Evolutionary conservation across 2,329 filamentous ascomycete species (phyloP).

Genomic region (Penicillium sclerotigenum): DNA sequence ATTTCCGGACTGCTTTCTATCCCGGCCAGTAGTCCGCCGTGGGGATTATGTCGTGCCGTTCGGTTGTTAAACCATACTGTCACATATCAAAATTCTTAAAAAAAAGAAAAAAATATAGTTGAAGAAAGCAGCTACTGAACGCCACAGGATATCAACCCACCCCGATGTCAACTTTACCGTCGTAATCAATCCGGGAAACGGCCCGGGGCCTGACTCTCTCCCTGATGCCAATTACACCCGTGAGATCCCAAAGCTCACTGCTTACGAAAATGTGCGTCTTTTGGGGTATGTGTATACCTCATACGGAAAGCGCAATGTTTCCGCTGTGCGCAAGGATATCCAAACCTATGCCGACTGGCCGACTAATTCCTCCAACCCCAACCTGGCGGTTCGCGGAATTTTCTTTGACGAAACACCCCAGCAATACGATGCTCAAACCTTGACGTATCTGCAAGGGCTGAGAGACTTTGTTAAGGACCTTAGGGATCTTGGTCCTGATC

Average conservation of each 20-base stretch:
- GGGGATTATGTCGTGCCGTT: conserved; percentile 12
- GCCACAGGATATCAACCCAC: conserved; percentile 37
- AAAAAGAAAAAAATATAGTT: conserved; percentile 10
- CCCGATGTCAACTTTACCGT: conserved; percentile 49
- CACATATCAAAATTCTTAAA: background rate
- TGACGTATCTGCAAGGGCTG: conserved; percentile 36
- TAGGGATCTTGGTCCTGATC: conserved; percentile 35
- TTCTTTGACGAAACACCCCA: conserved; percentile 51
- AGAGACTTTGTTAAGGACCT: conserved; percentile 32
- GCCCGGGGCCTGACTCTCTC: conserved; percentile 43
- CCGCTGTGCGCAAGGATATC: conserved; percentile 44
- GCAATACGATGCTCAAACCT: conserved; percentile 30
- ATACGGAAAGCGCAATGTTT: conserved; percentile 44
- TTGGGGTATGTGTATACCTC: conserved; percentile 52
- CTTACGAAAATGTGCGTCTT: conserved; percentile 48
- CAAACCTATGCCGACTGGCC: conserved; percentile 47
- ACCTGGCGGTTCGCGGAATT: conserved; percentile 46
- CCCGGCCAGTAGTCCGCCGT: conserved; percentile 11
- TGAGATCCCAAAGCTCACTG: conserved; percentile 42
- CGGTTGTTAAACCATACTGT: conserved; percentile 5
- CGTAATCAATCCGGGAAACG: conserved; percentile 50
- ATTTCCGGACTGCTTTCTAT: conserved; percentile 2
- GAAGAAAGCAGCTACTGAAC: conserved; percentile 21
- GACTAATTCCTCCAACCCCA: conserved; percentile 32
- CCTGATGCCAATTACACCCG: conserved; percentile 46